A percentile compares a stretch with the other conserved stretches of the same genome.
Evolutionary conservation across 1,284 basidiomycete species (phyloP).

Genomic region (Moniliella sp.): DNA sequence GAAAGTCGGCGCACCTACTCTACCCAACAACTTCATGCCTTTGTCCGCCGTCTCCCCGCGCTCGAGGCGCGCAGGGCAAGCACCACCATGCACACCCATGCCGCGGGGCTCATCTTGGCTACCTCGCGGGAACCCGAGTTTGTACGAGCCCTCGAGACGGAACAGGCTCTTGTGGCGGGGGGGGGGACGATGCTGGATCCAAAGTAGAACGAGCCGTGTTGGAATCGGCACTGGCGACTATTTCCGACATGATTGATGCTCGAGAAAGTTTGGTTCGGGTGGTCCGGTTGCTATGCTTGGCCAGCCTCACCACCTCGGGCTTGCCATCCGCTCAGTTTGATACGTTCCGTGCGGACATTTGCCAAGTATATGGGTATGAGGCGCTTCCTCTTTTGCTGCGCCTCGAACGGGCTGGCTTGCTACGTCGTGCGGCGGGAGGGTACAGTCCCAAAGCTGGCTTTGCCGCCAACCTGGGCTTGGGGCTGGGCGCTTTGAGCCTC

Average conservation of each 20-base stretch:
- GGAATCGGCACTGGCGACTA: too few relatives aligned
- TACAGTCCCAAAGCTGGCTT: neutral
- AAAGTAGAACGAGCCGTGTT: too few relatives aligned
- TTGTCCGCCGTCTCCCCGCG: slow-evolving; percentile 78
- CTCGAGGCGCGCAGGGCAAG: slow-evolving; percentile 71
- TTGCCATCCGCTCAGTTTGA: slow-evolving; percentile 71
- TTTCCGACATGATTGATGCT: too few relatives aligned
- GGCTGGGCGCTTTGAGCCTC: too few relatives aligned
- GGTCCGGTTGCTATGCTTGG: slow-evolving; percentile 61
- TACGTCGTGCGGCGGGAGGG: slow-evolving; percentile 12
- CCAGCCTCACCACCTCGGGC: slow-evolving; percentile 59
- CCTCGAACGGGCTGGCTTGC: slow-evolving; percentile 50
- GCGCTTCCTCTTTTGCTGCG: slow-evolving; percentile 63
- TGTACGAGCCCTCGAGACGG: slow-evolving; percentile 75
- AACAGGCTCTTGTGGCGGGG: slow-evolving; percentile 76
- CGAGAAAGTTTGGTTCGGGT: too few relatives aligned
- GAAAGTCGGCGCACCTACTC: slow-evolving; percentile 65
- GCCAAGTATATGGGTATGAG: slow-evolving; percentile 86
- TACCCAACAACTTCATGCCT: slow-evolving; percentile 72
- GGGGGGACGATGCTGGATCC: too few relatives aligned
- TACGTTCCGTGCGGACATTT: slow-evolving; percentile 65
- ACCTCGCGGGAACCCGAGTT: slow-evolving; percentile 42
- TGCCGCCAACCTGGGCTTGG: too few relatives aligned
- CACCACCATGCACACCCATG: slow-evolving; percentile 68
- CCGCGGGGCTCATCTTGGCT: slow-evolving; percentile 62